These are phyloP conservation scores for Hymenoscyphus repandus DNA, from an alignment of 2,329 filamentous ascomycete species.

Conservation along the genomic window DNA sequence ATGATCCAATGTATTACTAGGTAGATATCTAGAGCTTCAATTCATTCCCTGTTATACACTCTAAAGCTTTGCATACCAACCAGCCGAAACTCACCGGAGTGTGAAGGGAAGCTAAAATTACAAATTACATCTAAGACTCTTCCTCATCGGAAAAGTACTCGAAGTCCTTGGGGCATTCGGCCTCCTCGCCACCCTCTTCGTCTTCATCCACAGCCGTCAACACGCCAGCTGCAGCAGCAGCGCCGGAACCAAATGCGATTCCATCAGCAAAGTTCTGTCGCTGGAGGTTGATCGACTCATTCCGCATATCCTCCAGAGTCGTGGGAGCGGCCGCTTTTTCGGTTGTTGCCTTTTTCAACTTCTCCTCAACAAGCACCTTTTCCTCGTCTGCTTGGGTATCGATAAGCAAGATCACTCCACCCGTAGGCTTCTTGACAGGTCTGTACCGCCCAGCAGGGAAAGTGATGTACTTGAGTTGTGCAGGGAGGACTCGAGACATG, in stretches of 20 bases:
- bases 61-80: background rate
- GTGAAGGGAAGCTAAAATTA: conserved; percentile 22
- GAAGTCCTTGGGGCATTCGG: conserved; percentile 64
- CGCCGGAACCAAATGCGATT: conserved; percentile 44
- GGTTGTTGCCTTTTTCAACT: conserved; percentile 73
- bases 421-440: conserved; percentile 91
- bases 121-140: conserved; percentile 16
- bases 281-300: conserved; percentile 35
- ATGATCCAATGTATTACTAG: background rate
- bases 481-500: conserved; percentile 89
- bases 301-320: conserved; percentile 26
- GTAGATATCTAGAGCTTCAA: background rate
- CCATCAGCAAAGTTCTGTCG: conserved; percentile 34
- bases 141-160: conserved; percentile 61
- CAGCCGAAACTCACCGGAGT: conserved; percentile 10
- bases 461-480: conserved; percentile 91
- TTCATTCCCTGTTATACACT: background rate
- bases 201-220: conserved; percentile 87
- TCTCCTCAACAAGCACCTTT: conserved; percentile 82
- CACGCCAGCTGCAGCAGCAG: conserved; percentile 71
- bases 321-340: conserved; percentile 50
- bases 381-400: conserved; percentile 75
- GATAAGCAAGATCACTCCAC: conserved; percentile 84
- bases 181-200: conserved; percentile 67
- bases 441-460: conserved; percentile 88